phyloP scores from a whole-genome alignment of 129 eudicot species.

The Silybum marianum region DNA sequence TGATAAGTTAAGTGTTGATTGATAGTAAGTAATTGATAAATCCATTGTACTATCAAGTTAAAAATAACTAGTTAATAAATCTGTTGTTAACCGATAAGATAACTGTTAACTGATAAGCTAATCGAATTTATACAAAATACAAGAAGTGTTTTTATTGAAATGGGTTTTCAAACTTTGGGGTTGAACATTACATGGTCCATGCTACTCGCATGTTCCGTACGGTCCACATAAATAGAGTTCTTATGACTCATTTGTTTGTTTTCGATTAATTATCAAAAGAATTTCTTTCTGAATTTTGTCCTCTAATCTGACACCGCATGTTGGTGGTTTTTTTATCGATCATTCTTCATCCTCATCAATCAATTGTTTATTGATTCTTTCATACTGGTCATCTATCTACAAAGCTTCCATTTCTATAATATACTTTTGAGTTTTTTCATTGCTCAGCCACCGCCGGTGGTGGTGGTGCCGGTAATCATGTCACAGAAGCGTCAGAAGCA shows the following conservation, averaged over 20 bases:
- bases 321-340: conserved; percentile 31
- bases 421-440: background rate
- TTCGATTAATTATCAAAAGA: conserved; percentile 21
- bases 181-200: background rate
- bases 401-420: background rate
- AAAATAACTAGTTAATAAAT: no score
- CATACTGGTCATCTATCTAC: conserved; percentile 14
- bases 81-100: no score
- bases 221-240: conserved; percentile 14
- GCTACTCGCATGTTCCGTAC: conserved; percentile 24
- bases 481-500: conserved; percentile 40
- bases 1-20: no score
- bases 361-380: conserved; percentile 9
- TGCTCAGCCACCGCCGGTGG: background rate
- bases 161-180: background rate
- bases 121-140: no score
- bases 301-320: conserved; percentile 41
- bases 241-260: conserved; percentile 27
- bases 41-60: no score
- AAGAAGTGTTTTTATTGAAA: no score
- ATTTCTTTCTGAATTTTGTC: conserved; percentile 7
- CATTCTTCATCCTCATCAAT: conserved; percentile 22
- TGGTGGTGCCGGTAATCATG: conserved; percentile 20
- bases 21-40: no score
- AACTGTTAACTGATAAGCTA: no score